A percentile compares a stretch with the other conserved stretches of the same genome.
phyloP scores from a whole-genome alignment of 2,329 filamentous ascomycete genomes.

The Hypoxylon sp. region DNA sequence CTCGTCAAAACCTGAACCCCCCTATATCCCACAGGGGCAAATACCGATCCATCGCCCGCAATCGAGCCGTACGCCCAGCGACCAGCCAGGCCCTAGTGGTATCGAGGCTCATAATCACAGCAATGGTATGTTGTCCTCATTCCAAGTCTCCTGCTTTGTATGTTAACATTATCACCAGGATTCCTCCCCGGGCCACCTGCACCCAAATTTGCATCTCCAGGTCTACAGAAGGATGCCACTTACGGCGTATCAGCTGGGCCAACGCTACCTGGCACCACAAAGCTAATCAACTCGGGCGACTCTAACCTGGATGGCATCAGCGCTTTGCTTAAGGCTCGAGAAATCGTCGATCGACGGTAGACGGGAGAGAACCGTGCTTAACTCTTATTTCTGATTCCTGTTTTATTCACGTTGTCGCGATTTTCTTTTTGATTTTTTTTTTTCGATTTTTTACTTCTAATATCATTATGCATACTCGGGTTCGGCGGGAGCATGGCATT shows the following conservation, averaged over 20 bases:
- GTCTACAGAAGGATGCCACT: slow-evolving; percentile 12
- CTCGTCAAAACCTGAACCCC: slow-evolving; percentile 49
- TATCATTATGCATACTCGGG: slow-evolving; percentile 26
- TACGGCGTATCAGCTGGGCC: slow-evolving; percentile 26
- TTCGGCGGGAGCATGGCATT: slow-evolving; percentile 27
- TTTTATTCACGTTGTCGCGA: too few relatives aligned
- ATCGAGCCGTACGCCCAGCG: slow-evolving; percentile 27
- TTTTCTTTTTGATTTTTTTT: slow-evolving; percentile 1
- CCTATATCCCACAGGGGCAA: slow-evolving; percentile 36
- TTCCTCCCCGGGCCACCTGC: slow-evolving; percentile 15
- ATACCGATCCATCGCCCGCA: slow-evolving; percentile 31
- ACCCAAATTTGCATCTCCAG: slow-evolving; percentile 15
- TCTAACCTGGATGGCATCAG: slow-evolving; percentile 63
- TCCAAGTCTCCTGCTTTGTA: background rate
- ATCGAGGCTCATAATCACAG: slow-evolving; percentile 14
- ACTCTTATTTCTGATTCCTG: too few relatives aligned
- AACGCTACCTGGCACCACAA: slow-evolving; percentile 18
- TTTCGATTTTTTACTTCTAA: slow-evolving; percentile 17
- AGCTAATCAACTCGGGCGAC: slow-evolving; percentile 31
- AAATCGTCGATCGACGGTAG: slow-evolving; percentile 61
- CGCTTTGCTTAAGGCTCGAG: slow-evolving; percentile 64
- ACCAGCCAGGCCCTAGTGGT: slow-evolving; percentile 20
- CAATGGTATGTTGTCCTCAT: slow-evolving; percentile 25
- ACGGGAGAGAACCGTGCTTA: background rate
- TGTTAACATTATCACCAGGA: slow-evolving; percentile 19